phyloP scores from a whole-genome alignment of 2,329 filamentous ascomycete species.

The Cladorrhinum sp. region DNA sequence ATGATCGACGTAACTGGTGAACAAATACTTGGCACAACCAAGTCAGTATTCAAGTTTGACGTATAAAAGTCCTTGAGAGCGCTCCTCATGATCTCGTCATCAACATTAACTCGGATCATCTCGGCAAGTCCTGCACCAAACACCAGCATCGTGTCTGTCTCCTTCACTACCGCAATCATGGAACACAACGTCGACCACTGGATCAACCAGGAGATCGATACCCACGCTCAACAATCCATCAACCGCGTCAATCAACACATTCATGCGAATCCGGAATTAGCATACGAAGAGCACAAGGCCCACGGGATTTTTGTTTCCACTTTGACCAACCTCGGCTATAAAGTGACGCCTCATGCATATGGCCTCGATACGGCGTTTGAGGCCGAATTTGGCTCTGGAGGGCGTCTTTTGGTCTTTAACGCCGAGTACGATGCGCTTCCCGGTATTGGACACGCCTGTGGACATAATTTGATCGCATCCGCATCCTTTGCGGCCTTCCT shows the following conservation, averaged over 20 bases:
- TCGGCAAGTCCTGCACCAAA: not conserved
- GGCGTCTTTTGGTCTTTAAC: constrained; percentile 41
- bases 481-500: constrained; percentile 41
- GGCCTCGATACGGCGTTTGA: constrained; percentile 52
- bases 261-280: constrained; percentile 47
- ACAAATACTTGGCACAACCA: not conserved
- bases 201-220: constrained; percentile 23
- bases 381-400: constrained; percentile 41
- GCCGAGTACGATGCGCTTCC: constrained; percentile 49
- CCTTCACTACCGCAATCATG: constrained; percentile 9
- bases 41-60: not conserved
- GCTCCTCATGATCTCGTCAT: not conserved
- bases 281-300: constrained; percentile 49
- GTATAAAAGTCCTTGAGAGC: not conserved
- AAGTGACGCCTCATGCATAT: constrained; percentile 47
- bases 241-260: constrained; percentile 29
- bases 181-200: constrained; percentile 10
- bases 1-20: not conserved
- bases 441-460: constrained; percentile 44
- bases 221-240: not conserved
- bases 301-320: constrained; percentile 47
- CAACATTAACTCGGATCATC: not conserved
- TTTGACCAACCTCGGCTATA: constrained; percentile 43
- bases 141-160: not conserved
- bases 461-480: constrained; percentile 45